Evolutionary conservation across 2,329 filamentous ascomycete species (phyloP).

Genomic region (Colletotrichum nymphaeae): DNA sequence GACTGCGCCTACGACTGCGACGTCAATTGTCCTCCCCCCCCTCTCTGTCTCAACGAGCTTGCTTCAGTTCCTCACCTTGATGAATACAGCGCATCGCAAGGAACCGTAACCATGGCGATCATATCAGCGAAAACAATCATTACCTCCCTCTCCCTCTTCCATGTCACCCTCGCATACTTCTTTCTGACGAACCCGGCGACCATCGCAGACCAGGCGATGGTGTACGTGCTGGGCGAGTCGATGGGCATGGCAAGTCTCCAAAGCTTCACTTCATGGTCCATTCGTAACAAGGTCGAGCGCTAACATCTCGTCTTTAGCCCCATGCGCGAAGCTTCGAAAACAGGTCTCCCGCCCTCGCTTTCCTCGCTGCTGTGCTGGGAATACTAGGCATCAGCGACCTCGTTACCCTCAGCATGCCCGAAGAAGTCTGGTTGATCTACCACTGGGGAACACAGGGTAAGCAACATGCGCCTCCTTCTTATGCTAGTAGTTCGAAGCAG

Average conservation of each 20-base stretch:
- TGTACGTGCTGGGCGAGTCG: conserved; percentile 84
- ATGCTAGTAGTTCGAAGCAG: conserved; percentile 37
- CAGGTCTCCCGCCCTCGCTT: conserved; percentile 76
- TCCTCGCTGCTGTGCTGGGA: conserved; percentile 76
- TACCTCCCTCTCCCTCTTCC: conserved; percentile 83
- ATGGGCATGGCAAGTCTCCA: conserved; percentile 77
- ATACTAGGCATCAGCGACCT: conserved; percentile 73
- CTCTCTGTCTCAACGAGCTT: neutral
- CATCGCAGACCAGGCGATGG: conserved; percentile 82
- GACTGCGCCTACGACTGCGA: neutral
- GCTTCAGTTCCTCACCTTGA: neutral
- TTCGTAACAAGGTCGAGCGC: neutral
- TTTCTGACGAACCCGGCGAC: conserved; percentile 79
- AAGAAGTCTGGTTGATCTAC: conserved; percentile 71
- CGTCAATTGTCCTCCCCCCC: neutral
- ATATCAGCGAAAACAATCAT: conserved; percentile 86
- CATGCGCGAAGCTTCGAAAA: conserved; percentile 74
- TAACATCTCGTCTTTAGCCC: conserved; percentile 57
- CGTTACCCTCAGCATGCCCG: conserved; percentile 73
- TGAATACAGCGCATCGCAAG: neutral
- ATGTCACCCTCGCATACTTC: conserved; percentile 85
- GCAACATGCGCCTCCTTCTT: conserved; percentile 50
- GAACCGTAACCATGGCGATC: conserved; percentile 73
- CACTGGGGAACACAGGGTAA: conserved; percentile 76
- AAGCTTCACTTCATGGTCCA: neutral